These are phyloP conservation scores for Diaporthe longicolla DNA, from an alignment of 2,329 filamentous ascomycete genomes.

Conservation along the genomic window DNA sequence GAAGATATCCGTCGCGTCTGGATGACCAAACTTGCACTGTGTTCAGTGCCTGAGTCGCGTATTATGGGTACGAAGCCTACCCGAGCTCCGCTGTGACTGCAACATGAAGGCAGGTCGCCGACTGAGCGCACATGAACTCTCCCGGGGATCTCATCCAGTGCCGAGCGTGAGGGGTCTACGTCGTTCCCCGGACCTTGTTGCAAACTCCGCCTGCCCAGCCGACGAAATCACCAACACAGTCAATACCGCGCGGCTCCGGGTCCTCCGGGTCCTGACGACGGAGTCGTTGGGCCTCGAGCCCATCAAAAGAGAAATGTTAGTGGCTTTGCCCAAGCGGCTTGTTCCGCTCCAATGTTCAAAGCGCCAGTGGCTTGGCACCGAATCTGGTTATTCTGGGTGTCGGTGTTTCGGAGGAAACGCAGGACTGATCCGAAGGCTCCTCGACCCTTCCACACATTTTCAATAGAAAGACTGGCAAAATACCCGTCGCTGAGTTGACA, in stretches of 20 bases:
- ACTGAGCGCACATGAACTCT: neutral
- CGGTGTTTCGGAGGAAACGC: neutral
- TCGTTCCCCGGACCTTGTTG: neutral
- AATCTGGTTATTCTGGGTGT: neutral
- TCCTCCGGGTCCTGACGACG: neutral
- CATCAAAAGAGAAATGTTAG: neutral
- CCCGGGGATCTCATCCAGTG: neutral
- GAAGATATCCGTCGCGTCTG: neutral
- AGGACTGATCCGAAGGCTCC: too few species aligned
- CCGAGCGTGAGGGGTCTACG: neutral
- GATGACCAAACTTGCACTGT: too few species aligned
- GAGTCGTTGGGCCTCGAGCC: neutral
- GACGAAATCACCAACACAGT: too few species aligned
- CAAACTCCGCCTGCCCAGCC: neutral
- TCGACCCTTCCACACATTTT: neutral
- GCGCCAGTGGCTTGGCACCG: neutral
- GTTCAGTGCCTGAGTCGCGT: conserved; percentile 9
- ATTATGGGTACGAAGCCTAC: conserved; percentile 8
- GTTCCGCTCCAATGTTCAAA: neutral
- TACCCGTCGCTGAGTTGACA: too few species aligned
- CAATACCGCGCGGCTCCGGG: neutral
- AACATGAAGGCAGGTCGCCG: neutral
- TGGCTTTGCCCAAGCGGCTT: neutral
- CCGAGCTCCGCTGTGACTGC: conserved; percentile 11
- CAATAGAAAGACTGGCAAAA: too few species aligned